phyloP scores from a whole-genome alignment of 1,284 basidiomycete genomes.

The Rhodotorula sp. region DNA sequence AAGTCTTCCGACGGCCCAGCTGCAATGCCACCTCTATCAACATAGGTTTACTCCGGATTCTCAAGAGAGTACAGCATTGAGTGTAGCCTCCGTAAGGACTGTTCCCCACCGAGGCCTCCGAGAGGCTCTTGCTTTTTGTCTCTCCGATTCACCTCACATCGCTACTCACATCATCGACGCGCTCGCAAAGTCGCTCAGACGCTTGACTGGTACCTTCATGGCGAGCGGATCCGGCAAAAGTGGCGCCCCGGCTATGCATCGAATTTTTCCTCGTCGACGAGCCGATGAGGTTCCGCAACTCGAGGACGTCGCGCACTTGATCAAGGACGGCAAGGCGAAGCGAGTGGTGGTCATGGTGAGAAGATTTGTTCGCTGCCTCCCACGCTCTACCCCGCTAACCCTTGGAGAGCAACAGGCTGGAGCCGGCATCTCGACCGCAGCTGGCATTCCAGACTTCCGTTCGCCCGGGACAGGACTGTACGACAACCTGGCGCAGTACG shows the following conservation, averaged over 20 bases:
- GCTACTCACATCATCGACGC: no score
- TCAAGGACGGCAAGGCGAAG: slow-evolving; percentile 49
- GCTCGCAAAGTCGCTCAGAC: not conserved
- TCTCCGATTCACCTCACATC: not conserved
- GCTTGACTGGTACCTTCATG: not conserved
- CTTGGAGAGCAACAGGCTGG: not conserved
- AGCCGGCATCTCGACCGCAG: slow-evolving; percentile 7
- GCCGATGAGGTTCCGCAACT: slow-evolving; percentile 32
- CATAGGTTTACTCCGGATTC: no score
- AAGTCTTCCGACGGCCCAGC: no score
- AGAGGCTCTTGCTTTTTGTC: not conserved
- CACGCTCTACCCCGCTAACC: not conserved
- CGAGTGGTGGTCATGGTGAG: slow-evolving; percentile 53
- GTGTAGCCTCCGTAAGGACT: not conserved
- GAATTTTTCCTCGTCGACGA: slow-evolving; percentile 20
- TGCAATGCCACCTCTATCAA: no score
- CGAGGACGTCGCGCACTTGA: slow-evolving; percentile 47
- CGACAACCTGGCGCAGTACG: slow-evolving; percentile 55
- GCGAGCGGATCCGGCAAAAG: not conserved
- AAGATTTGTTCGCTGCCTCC: not conserved
- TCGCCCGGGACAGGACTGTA: slow-evolving; percentile 58
- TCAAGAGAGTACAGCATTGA: no score
- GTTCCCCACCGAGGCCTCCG: not conserved
- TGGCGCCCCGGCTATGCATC: not conserved
- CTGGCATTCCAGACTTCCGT: slow-evolving; percentile 49